phyloP scores from a whole-genome alignment of 2,329 filamentous ascomycete species.

The Fusarium sp. region DNA sequence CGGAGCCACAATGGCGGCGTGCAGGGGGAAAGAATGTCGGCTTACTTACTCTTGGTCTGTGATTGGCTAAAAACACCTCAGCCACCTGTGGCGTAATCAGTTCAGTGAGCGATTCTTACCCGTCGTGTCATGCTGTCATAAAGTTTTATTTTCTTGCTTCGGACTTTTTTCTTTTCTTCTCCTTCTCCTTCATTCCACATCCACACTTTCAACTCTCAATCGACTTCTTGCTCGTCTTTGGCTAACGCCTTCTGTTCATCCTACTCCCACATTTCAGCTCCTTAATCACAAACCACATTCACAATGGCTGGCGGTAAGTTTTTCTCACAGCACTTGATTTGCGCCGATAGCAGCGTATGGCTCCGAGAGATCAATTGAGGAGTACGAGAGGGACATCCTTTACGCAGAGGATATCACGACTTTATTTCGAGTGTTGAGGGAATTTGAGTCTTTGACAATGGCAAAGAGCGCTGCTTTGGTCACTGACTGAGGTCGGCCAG shows the following conservation, averaged over 20 bases:
- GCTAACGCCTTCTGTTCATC: conserved; percentile 32
- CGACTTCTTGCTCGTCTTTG: conserved; percentile 24
- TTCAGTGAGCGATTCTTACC: conserved; percentile 21
- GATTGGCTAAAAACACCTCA: conserved; percentile 50
- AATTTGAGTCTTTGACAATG: background rate
- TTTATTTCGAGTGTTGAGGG: conserved; percentile 2
- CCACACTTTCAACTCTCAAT: conserved; percentile 20
- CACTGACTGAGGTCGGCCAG: conserved; percentile 9
- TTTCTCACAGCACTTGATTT: conserved; percentile 5
- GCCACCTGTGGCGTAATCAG: conserved; percentile 39
- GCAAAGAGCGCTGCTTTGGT: background rate
- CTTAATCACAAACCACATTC: conserved; percentile 41
- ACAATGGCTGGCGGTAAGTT: conserved; percentile 62
- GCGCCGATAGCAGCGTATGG: conserved; percentile 10
- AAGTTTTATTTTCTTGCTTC: conserved; percentile 49
- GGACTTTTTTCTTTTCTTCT: conserved; percentile 38
- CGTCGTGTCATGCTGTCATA: conserved; percentile 55
- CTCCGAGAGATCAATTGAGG: conserved; percentile 37
- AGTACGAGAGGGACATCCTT: conserved; percentile 5
- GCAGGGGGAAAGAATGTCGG: conserved; percentile 16
- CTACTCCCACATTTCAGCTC: conserved; percentile 27
- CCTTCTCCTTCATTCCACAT: conserved; percentile 38
- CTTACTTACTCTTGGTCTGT: conserved; percentile 29
- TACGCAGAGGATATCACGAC: conserved; percentile 5
- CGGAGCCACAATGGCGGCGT: conserved; percentile 40